Evolutionary conservation across 2,329 filamentous ascomycete species (phyloP), one percentile per base, ranked within the genome.

Genomic region (Aureobasidium lini): DNA sequence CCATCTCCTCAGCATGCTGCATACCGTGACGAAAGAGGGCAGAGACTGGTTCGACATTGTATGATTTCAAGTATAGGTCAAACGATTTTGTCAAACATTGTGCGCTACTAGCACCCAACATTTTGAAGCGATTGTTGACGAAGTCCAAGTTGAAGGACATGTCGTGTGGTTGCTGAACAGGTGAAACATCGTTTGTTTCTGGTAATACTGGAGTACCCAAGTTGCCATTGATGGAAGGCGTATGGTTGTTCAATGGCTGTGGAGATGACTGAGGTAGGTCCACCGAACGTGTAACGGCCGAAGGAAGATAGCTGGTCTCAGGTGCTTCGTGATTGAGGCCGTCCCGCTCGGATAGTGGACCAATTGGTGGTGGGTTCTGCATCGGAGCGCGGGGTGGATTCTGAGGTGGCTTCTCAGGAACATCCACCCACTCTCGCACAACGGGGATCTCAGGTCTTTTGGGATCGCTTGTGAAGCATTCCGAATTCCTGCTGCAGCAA

Each of bases 111-210:
- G 29, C 56, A 2, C 56, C 56, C 10, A 58, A 29, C 56, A 58
- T 58, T 10, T 58, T 58, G 44, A 58, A 58, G 31, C 56, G 46
- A 37, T 58, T 58, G 16, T 49, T 58, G 13, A 58, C 56, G 40
- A 49, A 48, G n/a, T 58, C 56, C 3, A 58, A 34, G 6, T 58
- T 58, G 44, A 58, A 58, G 9, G 56, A 49, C 56, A 58, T 58
- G 16, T 58, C 56, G 23, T 58, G 16, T 2, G 56, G 56, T 32
- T 58, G 56, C 11, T 58, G 56, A 0, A 58, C 23, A 2, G 56
- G 56, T 8, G 56, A 58, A 5, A 58, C 42, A 42, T 58, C 44
- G 4, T 34, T 58, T n/a, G 56, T 50, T 11, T 39, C 44, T 16
- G 34, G 6, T 1, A 42, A 10, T 3, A 18, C 36, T 6, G 32